Evolutionary conservation across 2,329 filamentous ascomycete genomes (phyloP).

Genomic region (Cladosporium halotolerans): DNA sequence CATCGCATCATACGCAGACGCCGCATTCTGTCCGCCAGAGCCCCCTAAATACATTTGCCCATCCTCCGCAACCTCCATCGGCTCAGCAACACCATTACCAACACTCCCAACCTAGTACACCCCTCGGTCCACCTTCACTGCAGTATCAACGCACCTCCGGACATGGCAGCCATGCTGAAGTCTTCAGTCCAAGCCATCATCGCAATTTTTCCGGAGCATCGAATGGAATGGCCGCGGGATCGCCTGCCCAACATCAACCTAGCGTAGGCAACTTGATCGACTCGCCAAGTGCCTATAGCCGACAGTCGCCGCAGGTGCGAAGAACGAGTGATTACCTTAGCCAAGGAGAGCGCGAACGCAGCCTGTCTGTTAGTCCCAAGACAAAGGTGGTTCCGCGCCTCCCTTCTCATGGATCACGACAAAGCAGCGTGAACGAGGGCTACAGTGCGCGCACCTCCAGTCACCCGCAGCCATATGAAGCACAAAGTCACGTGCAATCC

Average conservation of each 20-base stretch:
- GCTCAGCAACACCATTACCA: conserved; percentile 30
- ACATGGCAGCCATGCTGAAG: conserved; percentile 20
- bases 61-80: conserved; percentile 30
- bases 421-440: conserved; percentile 28
- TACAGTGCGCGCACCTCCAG: conserved; percentile 23
- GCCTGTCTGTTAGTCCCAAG: conserved; percentile 72
- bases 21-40: conserved; percentile 28
- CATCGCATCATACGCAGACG: conserved; percentile 28
- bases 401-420: conserved; percentile 26
- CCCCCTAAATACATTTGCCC: conserved; percentile 20
- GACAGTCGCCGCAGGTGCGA: conserved; percentile 21
- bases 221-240: conserved; percentile 23
- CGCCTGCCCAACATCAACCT: conserved; percentile 24
- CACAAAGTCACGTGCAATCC: conserved; percentile 21
- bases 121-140: conserved; percentile 39
- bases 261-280: conserved; percentile 35
- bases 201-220: conserved; percentile 28
- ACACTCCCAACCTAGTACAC: conserved; percentile 43
- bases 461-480: conserved; percentile 16
- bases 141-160: conserved; percentile 23
- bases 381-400: conserved; percentile 40
- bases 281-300: conserved; percentile 30
- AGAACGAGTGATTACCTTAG: conserved; percentile 37
- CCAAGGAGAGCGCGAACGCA: conserved; percentile 60
- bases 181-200: conserved; percentile 27